A percentile compares a stretch with the other conserved stretches of the same genome.
Conservation (phyloP, 331 rosid genomes). For the Malus hybrid region DNA sequence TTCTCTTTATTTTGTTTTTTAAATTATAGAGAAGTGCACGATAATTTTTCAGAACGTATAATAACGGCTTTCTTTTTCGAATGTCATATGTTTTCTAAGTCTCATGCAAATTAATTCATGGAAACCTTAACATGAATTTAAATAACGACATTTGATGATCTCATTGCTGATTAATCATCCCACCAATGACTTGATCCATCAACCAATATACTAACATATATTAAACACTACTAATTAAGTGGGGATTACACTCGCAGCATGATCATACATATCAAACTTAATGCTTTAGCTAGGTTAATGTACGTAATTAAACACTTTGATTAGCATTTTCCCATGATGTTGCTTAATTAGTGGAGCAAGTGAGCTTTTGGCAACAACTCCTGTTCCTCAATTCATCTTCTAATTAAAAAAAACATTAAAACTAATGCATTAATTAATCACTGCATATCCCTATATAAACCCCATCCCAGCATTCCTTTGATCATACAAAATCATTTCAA, state of each 20-base stretch:
- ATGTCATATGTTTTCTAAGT: too few species aligned
- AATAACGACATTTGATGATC: not conserved
- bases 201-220: not conserved
- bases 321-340: not conserved
- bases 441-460: not conserved
- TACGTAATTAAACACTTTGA: not conserved
- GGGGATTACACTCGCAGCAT: not conserved
- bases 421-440: not conserved
- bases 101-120: too few species aligned
- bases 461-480: not conserved
- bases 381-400: slow-evolving; percentile 1
- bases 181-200: not conserved
- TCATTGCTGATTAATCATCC: not conserved
- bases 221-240: not conserved
- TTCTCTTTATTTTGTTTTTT: too few species aligned
- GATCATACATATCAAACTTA: not conserved
- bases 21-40: too few species aligned
- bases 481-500: not conserved
- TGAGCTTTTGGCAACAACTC: slow-evolving; percentile 17
- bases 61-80: accelerated
- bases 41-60: too few species aligned
- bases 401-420: not conserved
- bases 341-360: slow-evolving; percentile 15
- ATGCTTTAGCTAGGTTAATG: not conserved
- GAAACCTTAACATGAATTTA: not conserved